Base-by-base conservation (phyloP, 345 rosid species). In the Cochlearia excelsa region DNA sequence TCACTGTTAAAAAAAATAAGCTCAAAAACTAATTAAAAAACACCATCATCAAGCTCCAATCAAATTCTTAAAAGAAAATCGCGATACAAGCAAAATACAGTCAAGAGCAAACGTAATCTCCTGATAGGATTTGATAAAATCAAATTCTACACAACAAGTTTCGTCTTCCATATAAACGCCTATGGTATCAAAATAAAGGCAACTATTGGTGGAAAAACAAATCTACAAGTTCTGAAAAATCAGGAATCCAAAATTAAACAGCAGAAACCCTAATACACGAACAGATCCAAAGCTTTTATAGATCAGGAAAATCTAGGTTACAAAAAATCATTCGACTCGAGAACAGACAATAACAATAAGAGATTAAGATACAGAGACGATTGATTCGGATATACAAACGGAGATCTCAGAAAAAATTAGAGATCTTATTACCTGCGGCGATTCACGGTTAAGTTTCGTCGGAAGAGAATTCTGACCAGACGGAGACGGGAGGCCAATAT, bases 1-100 rank as follows among this genome's bases (percentile, higher is more conserved):
- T 70, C 81, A 63, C 88, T 84, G 92, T 56, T 74, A 16, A 43
- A 57, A 83, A 78, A 81, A 73, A 74, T 67, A 80, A 81, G 84
- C 82, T 79, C 77, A 61, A 56, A 70, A 77, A 76, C 73, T 35
- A 1, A 78, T 77, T 79, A 68, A 85, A 77, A 61, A 42, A 56
- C 63, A 27, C 54, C 26, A 39, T 23, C 35, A 33, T 42, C 28
- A 29, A 43, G 33, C 46, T 42, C 10, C 63, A 6, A 3, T 49
- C 6, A 48, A 56, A 46, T 38, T 38, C 26, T 11, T 35, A 46
- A 2, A 4, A 16, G 23, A 4, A 49, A 50, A 57, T n/a, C 42
- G 57, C 26, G 31, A 41, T 26, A 16, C 2, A 5, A 27, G 10
- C 23, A 6, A 54, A 48, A 5, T 11, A 27, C 26, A 50, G 11